These are phyloP conservation scores for Penicillium ochrochloron DNA, from an alignment of 495 filamentous ascomycete genomes.

Conservation along the genomic window DNA sequence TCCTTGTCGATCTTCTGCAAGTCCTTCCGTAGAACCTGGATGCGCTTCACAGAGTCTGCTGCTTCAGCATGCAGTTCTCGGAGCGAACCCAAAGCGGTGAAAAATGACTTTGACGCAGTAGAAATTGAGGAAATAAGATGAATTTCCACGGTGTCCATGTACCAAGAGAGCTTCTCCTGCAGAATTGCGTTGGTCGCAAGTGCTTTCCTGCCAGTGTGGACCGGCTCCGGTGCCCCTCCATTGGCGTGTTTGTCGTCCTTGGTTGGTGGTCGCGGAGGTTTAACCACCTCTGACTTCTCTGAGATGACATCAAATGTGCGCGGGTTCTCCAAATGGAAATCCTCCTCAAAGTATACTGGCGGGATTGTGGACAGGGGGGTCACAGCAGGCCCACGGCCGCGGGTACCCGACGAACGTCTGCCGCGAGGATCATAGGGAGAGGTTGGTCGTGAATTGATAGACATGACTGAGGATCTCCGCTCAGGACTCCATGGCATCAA, in stretches of 20 bases:
- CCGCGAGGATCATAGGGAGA: slow-evolving; percentile 47
- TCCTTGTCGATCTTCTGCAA: slow-evolving; percentile 80
- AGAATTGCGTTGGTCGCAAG: slow-evolving; percentile 96
- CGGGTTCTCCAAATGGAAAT: slow-evolving; percentile 95
- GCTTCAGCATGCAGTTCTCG: slow-evolving; percentile 91
- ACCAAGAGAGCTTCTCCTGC: slow-evolving; percentile 99
- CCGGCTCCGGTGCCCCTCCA: slow-evolving; percentile 63
- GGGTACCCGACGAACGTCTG: slow-evolving; percentile 40
- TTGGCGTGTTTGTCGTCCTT: slow-evolving; percentile 63
- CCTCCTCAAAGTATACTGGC: slow-evolving; percentile 89
- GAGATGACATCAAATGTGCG: slow-evolving; percentile 96
- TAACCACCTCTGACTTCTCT: slow-evolving; percentile 90
- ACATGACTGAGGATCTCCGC: slow-evolving; percentile 44
- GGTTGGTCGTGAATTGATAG: slow-evolving; percentile 42
- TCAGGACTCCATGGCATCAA: slow-evolving; percentile 44
- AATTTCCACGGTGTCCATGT: slow-evolving; percentile 99
- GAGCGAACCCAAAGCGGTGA: slow-evolving; percentile 89
- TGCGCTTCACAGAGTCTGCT: slow-evolving; percentile 85
- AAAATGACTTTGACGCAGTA: slow-evolving; percentile 93
- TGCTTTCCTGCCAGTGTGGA: slow-evolving; percentile 67
- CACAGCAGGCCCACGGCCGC: slow-evolving; percentile 60
- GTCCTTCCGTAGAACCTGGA: slow-evolving; percentile 79
- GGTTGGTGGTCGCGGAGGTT: slow-evolving; percentile 59
- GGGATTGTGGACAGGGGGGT: slow-evolving; percentile 93
- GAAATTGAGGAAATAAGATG: slow-evolving; percentile 97